Conservation (phyloP, 2,329 filamentous ascomycete species). For the Fusarium xylarioides region DNA sequence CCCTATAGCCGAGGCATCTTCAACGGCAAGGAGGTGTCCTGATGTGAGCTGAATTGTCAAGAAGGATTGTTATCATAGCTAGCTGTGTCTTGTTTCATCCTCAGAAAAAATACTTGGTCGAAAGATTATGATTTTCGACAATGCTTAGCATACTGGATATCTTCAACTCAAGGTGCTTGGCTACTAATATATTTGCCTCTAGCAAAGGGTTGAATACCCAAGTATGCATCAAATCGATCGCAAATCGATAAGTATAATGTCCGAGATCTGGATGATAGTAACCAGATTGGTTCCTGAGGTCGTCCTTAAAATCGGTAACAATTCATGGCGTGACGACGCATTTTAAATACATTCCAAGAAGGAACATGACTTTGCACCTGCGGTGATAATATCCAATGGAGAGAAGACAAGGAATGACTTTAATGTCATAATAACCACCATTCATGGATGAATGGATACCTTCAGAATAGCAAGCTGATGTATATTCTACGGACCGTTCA, state of each 20-base stretch:
- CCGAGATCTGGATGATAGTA: background rate
- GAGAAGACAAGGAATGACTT: background rate
- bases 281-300: background rate
- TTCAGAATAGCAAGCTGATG: background rate
- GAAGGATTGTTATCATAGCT: background rate
- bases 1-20: background rate
- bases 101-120: background rate
- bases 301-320: background rate
- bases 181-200: background rate
- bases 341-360: background rate
- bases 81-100: background rate
- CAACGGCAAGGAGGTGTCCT: background rate
- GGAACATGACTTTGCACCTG: background rate
- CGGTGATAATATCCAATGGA: background rate
- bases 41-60: background rate
- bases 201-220: background rate
- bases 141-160: background rate
- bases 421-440: background rate
- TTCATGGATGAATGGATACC: background rate
- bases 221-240: background rate
- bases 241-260: background rate
- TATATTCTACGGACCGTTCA: background rate
- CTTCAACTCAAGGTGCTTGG: background rate
- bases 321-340: background rate
- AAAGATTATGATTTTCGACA: background rate